Conservation (phyloP, 2,329 filamentous ascomycete species). For the Cercospora janseana region DNA sequence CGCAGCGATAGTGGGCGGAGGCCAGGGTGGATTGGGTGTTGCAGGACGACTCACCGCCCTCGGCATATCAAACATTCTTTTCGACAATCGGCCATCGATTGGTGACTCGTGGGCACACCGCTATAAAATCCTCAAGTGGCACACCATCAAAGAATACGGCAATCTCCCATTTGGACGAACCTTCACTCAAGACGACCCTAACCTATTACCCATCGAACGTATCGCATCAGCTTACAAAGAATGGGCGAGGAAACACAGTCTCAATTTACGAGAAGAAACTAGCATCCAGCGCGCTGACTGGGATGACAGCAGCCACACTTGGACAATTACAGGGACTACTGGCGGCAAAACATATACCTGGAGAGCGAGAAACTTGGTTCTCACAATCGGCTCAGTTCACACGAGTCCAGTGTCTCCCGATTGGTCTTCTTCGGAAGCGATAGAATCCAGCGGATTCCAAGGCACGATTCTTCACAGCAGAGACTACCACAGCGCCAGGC, state of each 20-base stretch:
- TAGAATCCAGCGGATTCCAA: slow-evolving; percentile 41
- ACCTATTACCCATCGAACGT: slow-evolving; percentile 34
- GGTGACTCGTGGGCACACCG: slow-evolving; percentile 50
- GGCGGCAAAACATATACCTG: slow-evolving; percentile 7
- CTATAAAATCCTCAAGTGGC: slow-evolving; percentile 47
- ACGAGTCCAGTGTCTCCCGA: slow-evolving; percentile 28
- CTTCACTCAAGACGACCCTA: slow-evolving; percentile 31
- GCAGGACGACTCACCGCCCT: slow-evolving; percentile 48
- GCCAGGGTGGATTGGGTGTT: slow-evolving; percentile 46
- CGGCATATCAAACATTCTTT: slow-evolving; percentile 44
- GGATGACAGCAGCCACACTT: slow-evolving; percentile 39
- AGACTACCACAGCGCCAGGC: slow-evolving; percentile 37
- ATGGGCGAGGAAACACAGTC: slow-evolving; percentile 40
- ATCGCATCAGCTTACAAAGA: slow-evolving; percentile 42
- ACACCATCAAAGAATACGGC: slow-evolving; percentile 43
- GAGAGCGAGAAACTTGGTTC: slow-evolving; percentile 34
- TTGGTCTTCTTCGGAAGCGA: slow-evolving; percentile 31
- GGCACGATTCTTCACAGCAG: slow-evolving; percentile 41
- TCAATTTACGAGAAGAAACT: slow-evolving; percentile 44
- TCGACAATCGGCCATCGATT: slow-evolving; percentile 45
- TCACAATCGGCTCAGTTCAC: slow-evolving; percentile 37
- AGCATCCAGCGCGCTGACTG: slow-evolving; percentile 41
- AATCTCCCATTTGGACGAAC: slow-evolving; percentile 41
- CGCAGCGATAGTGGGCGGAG: slow-evolving; percentile 27
- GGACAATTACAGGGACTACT: slow-evolving; percentile 34